Base-by-base conservation (phyloP, 225 moss, liverwort and hornwort genomes). In the Polytrichum commune region DNA sequence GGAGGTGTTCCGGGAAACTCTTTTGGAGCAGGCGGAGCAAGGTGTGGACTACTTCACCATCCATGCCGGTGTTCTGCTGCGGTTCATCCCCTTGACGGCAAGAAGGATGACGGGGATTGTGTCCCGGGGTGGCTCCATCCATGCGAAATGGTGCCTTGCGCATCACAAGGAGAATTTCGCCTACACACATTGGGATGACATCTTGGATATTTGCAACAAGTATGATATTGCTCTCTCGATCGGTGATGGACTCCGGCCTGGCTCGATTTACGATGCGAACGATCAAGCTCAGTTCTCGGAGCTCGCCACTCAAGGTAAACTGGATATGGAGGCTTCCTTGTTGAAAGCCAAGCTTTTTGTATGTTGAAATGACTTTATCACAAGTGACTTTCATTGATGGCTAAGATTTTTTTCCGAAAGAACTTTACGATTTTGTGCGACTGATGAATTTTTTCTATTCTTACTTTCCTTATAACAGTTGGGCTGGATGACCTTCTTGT, bases 31-130 rank as follows among this genome's bases (percentile, higher is more conserved):
- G 74, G 96, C 96, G 32, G 92, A 96, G 72, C 93, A 96, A 83
- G 96, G 96, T n/a, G 93, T 96, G 24, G 96, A 96, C 68, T 96
- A 96, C 75, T 93, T 96, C 77, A 96, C 96, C 53, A 96, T 96
- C 67, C 96, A 96, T 60, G 96, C 93, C 4, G 92, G 96, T 8
- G 93, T 96, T 24, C 57, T 96, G 69, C 80, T 96, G 46, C 79
- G 96, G 9, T 96, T 93, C 77, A 96, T 96, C 57, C 93, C 93
- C 56, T 81, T 96, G 75, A 96, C 93, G 0, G 96, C 93, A 19
- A 78, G 76, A 68, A 92, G 96, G 3, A 93, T 92, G 92, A 96
- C 93, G 0, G 92, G 96, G 57, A 96, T 96, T 29, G 96, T 96
- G 56, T 93, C 96, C 29, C 80, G 96, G 9, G 96, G 96, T 19